Percentiles rank a stretch among this genome's conserved stretches.
These are phyloP conservation scores for Guadua angustifolia DNA, from an alignment of 176 grass and related monocot species.

Conservation along the genomic window DNA sequence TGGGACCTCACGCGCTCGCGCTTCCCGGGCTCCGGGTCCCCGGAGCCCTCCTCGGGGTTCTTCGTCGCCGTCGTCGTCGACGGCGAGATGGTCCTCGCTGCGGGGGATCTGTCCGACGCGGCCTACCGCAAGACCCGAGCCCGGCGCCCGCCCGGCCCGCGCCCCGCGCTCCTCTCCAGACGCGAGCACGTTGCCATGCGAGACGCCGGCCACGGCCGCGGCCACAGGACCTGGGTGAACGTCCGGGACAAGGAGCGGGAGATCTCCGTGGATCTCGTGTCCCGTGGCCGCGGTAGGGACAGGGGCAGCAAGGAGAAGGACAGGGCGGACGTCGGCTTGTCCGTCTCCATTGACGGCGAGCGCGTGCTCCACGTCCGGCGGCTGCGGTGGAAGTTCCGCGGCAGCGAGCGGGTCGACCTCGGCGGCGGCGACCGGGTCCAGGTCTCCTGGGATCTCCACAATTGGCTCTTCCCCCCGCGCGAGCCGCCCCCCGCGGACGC, in stretches of 20 bases:
- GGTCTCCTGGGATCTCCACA: slow-evolving; percentile 87
- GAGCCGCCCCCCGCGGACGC: slow-evolving; percentile 26
- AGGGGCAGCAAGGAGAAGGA: slow-evolving; percentile 32
- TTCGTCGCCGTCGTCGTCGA: slow-evolving; percentile 70
- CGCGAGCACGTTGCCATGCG: slow-evolving; percentile 66
- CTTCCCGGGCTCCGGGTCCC: slow-evolving; percentile 46
- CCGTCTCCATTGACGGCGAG: slow-evolving; percentile 64
- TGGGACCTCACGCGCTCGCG: slow-evolving; percentile 71
- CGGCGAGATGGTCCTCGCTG: slow-evolving; percentile 71
- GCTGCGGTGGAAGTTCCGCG: slow-evolving; percentile 89
- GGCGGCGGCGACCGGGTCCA: slow-evolving; percentile 55
- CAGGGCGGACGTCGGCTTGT: slow-evolving; percentile 62
- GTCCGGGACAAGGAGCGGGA: slow-evolving; percentile 71
- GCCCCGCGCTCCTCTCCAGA: slow-evolving; percentile 51
- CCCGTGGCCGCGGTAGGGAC: slow-evolving; percentile 28
- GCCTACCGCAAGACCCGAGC: slow-evolving; percentile 55
- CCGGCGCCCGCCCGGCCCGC: neutral
- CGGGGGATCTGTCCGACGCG: slow-evolving; percentile 65
- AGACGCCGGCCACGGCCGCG: slow-evolving; percentile 16
- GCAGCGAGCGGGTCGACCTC: slow-evolving; percentile 65
- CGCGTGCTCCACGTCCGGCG: slow-evolving; percentile 67
- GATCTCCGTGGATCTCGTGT: slow-evolving; percentile 73
- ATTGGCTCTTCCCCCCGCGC: slow-evolving; percentile 69
- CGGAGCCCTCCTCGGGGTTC: slow-evolving; percentile 67
- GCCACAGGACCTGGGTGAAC: slow-evolving; percentile 57